Base-by-base conservation (phyloP, 2,329 filamentous ascomycete species). In the Stylonectria norvegica region DNA sequence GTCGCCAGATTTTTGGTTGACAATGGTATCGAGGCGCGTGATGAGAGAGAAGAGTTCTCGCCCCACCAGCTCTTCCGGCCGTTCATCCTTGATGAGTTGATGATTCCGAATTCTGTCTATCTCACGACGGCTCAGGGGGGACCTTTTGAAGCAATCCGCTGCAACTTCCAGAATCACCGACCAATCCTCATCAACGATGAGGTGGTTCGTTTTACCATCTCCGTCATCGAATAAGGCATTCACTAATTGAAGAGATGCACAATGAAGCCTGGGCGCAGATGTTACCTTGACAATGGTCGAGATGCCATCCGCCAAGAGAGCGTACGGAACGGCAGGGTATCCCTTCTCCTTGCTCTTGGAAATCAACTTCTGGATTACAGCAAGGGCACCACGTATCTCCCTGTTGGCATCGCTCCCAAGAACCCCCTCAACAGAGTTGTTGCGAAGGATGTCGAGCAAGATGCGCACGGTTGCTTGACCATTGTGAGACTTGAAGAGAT, bases 401-500 rank as follows among this genome's bases (percentile, higher is more conserved):
- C 79, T 70, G 31, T 70, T 69, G 14, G 68, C 63, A 36, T 78
- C 72, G 40, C 74, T 78, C 40, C 71, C 71, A 45, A 69, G 69
- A 38, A 66, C 59, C n/a, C 66, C 67, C 28, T 71, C 67, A 1
- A 57, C 46, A 2, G 70, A 63, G 25, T 75, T 68, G 38, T 72
- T 70, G 29, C 72, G 72, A 17, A 85, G 64, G 10, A 83, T 76
- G 40, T 83, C 76, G 20, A 88, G 68, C 16, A 88, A 64, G 17
- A 83, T 75, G 39, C 79, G 73, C 32, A 89, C 73, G 2, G 83
- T 82, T 23, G 77, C 78, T 47, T 86, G 82, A 15, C 84, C 84
- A 48, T 87, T 79, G 57, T 89, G 85, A 1, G 85, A 89, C 53
- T 73, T 81, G 67, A 83, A 83, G 0, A 90, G 69, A 48, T 87